Evolutionary conservation across 2,329 filamentous ascomycete species (phyloP).

Genomic region (Pyrenochaeta sp.): DNA sequence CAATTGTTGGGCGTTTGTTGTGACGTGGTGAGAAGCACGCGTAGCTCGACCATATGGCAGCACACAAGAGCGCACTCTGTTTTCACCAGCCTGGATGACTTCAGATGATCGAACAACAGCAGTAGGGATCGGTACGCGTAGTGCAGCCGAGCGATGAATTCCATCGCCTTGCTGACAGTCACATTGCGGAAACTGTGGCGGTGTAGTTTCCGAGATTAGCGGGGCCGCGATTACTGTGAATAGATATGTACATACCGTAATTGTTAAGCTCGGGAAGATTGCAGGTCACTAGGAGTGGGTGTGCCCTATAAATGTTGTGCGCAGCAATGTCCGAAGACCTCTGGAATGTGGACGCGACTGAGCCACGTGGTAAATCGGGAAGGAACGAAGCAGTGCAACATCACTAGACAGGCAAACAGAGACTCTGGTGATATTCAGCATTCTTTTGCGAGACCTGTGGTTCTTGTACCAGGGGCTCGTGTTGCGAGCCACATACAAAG

Average conservation of each 20-base stretch:
- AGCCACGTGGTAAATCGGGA: constrained; percentile 5
- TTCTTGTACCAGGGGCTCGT: background rate
- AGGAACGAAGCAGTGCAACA: constrained; percentile 10
- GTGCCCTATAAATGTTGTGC: background rate
- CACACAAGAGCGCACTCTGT: constrained; percentile 14
- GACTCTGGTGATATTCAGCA: background rate
- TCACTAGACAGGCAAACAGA: background rate
- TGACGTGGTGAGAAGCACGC: constrained; percentile 17
- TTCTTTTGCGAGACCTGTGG: background rate
- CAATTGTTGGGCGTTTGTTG: constrained; percentile 7
- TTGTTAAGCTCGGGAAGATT: constrained; percentile 1
- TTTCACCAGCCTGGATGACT: constrained; percentile 10
- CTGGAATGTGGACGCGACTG: constrained; percentile 5
- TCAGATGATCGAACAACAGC: constrained; percentile 11
- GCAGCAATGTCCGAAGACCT: background rate
- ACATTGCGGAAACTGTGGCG: constrained; percentile 4
- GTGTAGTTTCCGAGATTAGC: background rate
- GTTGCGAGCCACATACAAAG: background rate
- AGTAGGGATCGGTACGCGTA: constrained; percentile 6
- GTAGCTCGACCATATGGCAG: constrained; percentile 15
- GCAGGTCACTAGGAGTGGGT: background rate
- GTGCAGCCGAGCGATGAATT: constrained; percentile 12
- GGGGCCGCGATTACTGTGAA: background rate
- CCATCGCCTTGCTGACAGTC: constrained; percentile 14
- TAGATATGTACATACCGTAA: background rate